These are phyloP conservation scores for Hevea brasiliensis DNA, from an alignment of 345 rosid species.

Conservation along the genomic window DNA sequence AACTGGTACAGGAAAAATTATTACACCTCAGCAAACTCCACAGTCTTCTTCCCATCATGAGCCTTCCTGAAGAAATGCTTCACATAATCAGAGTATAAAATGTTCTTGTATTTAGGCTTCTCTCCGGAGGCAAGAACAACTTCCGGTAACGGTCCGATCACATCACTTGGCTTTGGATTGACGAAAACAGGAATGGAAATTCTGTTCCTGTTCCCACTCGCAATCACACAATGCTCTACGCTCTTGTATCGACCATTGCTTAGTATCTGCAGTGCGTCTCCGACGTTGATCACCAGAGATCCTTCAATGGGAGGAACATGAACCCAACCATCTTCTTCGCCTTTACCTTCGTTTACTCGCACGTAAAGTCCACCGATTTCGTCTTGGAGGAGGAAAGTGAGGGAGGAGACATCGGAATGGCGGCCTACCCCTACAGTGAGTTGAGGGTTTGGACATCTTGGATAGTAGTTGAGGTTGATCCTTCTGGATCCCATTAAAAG, in stretches of 20 bases:
- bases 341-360: constrained; percentile 17
- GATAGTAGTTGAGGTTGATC: constrained; percentile 27
- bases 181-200: constrained; percentile 15
- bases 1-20: background rate
- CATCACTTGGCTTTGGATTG: constrained; percentile 20
- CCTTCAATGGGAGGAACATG: constrained; percentile 33
- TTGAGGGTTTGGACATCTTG: constrained; percentile 26
- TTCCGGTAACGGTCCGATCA: constrained; percentile 28
- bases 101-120: constrained; percentile 23
- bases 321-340: constrained; percentile 17
- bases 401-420: constrained; percentile 24
- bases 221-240: constrained; percentile 31
- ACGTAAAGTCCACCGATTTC: constrained; percentile 30
- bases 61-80: constrained; percentile 41
- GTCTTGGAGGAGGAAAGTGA: constrained; percentile 29
- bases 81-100: constrained; percentile 34
- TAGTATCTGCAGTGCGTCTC: constrained; percentile 8
- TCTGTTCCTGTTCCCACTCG: constrained; percentile 19
- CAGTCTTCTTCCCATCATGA: constrained; percentile 36
- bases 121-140: constrained; percentile 22
- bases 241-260: constrained; percentile 2
- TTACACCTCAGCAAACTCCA: constrained; percentile 26
- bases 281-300: constrained; percentile 27
- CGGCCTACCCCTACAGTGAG: constrained; percentile 19
- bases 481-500: constrained; percentile 23